Conservation (phyloP, 2,329 filamentous ascomycete species). For the Botrytis sinoallii region DNA sequence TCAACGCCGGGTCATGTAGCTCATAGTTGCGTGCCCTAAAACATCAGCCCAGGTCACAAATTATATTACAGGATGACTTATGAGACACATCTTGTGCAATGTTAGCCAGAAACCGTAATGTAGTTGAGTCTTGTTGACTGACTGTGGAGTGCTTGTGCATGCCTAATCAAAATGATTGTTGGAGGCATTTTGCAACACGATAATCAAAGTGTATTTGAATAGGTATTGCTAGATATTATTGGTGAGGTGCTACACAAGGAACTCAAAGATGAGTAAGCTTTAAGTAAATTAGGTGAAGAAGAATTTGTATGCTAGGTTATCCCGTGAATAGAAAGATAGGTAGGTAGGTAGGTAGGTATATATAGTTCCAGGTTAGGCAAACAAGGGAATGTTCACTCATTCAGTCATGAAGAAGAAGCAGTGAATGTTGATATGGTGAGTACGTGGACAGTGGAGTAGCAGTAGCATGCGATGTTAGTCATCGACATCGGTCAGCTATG, state of each 20-base stretch:
- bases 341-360: no score
- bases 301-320: not conserved
- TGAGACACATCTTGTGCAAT: constrained; percentile 32
- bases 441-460: not conserved
- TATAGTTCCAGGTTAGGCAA: not conserved
- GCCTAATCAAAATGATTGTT: constrained; percentile 43
- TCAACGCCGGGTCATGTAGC: constrained; percentile 31
- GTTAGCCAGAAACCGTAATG: constrained; percentile 14
- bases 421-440: not conserved
- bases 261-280: not conserved
- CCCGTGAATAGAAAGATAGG: not conserved
- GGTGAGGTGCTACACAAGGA: not conserved
- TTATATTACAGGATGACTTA: constrained; percentile 31
- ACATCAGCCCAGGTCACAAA: constrained; percentile 24
- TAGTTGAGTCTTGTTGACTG: constrained; percentile 24
- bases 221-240: not conserved
- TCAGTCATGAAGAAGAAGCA: no score
- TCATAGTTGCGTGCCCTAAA: constrained; percentile 30
- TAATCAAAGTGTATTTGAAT: not conserved
- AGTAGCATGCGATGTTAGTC: not conserved
- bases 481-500: not conserved
- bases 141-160: constrained; percentile 45
- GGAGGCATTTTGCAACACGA: constrained; percentile 39
- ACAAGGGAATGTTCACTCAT: not conserved
- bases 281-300: not conserved